Evolutionary conservation across 1,284 basidiomycete genomes (phyloP), one percentile per base, ranked within the genome.

Genomic region (Irpex lacteus): DNA sequence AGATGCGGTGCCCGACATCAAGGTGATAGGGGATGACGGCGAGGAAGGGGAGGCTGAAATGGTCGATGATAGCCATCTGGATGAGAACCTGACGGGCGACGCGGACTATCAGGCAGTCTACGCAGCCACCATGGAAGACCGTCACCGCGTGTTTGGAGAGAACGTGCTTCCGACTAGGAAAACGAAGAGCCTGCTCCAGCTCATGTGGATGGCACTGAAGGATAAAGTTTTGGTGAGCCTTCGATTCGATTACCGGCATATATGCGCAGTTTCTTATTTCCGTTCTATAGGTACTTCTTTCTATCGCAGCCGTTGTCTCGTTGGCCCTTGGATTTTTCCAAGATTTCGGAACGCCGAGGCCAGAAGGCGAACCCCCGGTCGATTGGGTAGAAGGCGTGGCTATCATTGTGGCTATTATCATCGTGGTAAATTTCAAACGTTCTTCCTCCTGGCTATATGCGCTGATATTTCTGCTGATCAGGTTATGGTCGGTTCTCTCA

Each of bases 351-450:
- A 87, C 89, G 0, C 75, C 84, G 0, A 84, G 86, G 5, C 76
- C 86, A 11, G 69, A 76, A 2, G 86, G 83, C 53, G 78, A 88
- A 53, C 87, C 93, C 15, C 85, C 84, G 13, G 91, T 93, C 2
- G 96, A 98, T 72, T 99, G 97, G 96, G 95, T 99, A 3, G 97
- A 99, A 80, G 98, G 98, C 72, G 95, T 99, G 11, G 95, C 97
- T 5, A 99, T 99, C 73, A 87, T 98, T 70, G 85, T 96, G 62
- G 98, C 98, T 5, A 88, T 95, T 60, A 68, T 86, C 59, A 94
- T 95, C 66, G 94, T 98, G 67, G 90, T 89, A 76, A 63, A 87
- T 80, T 19, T 54, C 56, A 53, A 21, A 36, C 38, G 44, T 6
- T 38, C 21, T 60, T 47, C 59, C 9, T 50, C 3, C 32, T 54